A percentile compares a stretch with the other conserved stretches of the same genome.
Conservation (phyloP, 129 eudicot genomes). For the Lactuca saligna region DNA sequence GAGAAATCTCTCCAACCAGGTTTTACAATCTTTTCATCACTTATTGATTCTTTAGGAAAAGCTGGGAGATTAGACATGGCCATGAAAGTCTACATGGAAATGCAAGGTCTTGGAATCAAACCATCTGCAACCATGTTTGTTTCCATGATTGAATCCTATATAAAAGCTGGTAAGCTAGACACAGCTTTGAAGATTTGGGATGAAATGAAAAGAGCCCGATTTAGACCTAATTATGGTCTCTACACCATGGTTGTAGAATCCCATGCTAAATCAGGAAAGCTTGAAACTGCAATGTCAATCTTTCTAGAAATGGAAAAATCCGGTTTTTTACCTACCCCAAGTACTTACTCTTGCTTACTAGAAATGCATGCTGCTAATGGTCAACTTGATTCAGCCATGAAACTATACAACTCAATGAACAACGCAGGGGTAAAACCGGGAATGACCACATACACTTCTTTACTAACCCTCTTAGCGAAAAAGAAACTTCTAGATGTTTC, state of each 20-base stretch:
- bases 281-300: constrained; percentile 86
- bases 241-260: constrained; percentile 88
- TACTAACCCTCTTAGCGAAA: constrained; percentile 84
- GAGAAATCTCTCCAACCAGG: constrained; percentile 58
- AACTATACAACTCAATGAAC: constrained; percentile 89
- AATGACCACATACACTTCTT: constrained; percentile 64
- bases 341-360: constrained; percentile 85
- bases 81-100: constrained; percentile 88
- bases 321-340: constrained; percentile 93
- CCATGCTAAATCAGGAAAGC: constrained; percentile 95
- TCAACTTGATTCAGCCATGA: constrained; percentile 90
- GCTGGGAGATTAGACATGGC: constrained; percentile 95
- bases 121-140: constrained; percentile 89
- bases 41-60: constrained; percentile 91
- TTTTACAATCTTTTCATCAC: constrained; percentile 60
- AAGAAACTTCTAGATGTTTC: constrained; percentile 93
- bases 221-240: constrained; percentile 87
- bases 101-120: constrained; percentile 89
- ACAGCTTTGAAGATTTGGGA: constrained; percentile 82
- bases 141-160: constrained; percentile 81
- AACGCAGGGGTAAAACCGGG: constrained; percentile 86
- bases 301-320: constrained; percentile 91
- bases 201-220: constrained; percentile 85
- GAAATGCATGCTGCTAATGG: constrained; percentile 97
- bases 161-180: constrained; percentile 91